Conservation (phyloP, 2,329 filamentous ascomycete genomes). For the Metarhizium humberi region DNA sequence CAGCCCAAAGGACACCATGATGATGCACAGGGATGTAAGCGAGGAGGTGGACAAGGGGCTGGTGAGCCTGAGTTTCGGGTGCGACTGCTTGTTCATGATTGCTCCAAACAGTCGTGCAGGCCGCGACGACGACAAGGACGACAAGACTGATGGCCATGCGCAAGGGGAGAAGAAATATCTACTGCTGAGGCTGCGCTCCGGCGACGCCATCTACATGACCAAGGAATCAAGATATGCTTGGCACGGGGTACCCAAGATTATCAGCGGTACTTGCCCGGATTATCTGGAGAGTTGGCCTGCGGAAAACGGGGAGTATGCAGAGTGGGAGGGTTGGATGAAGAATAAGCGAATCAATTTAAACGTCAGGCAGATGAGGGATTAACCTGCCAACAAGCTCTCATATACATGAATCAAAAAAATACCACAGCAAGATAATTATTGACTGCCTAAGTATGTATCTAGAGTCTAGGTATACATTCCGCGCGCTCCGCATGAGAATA, state of each 20-base stretch:
- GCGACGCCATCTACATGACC: constrained; percentile 87
- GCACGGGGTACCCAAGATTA: constrained; percentile 88
- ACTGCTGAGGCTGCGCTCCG: constrained; percentile 63
- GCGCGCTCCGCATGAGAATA: not conserved
- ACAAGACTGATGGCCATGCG: not conserved
- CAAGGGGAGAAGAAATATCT: constrained; percentile 38
- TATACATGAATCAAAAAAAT: too few species aligned
- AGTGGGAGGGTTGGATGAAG: constrained; percentile 81
- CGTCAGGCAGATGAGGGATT: constrained; percentile 75
- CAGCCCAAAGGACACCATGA: constrained; percentile 80
- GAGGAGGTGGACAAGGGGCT: constrained; percentile 72
- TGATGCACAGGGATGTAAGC: constrained; percentile 88
- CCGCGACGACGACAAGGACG: too few species aligned
- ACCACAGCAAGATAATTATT: too few species aligned
- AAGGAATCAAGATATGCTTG: constrained; percentile 76
- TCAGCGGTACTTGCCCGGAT: constrained; percentile 68
- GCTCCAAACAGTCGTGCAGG: constrained; percentile 38
- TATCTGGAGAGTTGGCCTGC: constrained; percentile 70
- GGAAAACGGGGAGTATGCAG: constrained; percentile 42
- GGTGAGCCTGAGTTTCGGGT: constrained; percentile 81
- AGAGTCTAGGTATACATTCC: not conserved
- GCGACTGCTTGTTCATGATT: constrained; percentile 81
- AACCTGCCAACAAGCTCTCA: not conserved
- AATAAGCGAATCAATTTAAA: constrained; percentile 87
- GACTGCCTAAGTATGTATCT: not conserved